Evolutionary conservation across 108 stramenopile genomes (phyloP), one percentile per base, ranked within the genome.

Genomic region (Nitzschia sp.): DNA sequence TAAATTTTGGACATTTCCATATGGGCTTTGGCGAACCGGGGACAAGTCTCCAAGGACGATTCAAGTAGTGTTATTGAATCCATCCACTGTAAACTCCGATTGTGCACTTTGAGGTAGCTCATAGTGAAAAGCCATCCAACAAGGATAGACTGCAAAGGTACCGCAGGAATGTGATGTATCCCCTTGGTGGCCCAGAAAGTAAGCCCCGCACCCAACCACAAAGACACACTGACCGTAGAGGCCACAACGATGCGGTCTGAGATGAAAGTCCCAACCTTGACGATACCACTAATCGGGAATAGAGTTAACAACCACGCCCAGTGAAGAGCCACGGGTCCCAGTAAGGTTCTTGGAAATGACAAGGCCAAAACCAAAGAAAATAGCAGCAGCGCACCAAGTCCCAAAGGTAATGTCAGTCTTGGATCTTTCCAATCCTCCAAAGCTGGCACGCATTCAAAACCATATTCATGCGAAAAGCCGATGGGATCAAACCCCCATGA

Each of bases 221-320:
- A 73, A 26, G 81, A 80, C 22, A 76, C 75, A 3, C 80, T 85
- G 53, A 93, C 82, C 0, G 86, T 84, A 38, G 78, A 84, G 33
- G 92, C 64, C 0, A 93, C 84, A 4, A 84, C 92, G 22, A 93
- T 87, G 15, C 92, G 85, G 76, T 93, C 92, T 17, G 89, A 81
- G 27, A 93, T 71, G 63, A 90, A 93, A 33, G 92, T 93, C 27
- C 92, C 92, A 2, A 93, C 92, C 63, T 89, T 88, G 69, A 93
- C 72, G 44, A 90, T 66, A 2, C 92, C 92, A 19, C 76, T 67
- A 45, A 93, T 82, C 8, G 92, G 92, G 58, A 93, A 88, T 22
- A 93, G 59, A 0, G 92, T 91, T 15, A 71, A 71, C 71, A 90
- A 58, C 89, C 89, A 93, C 9, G 88, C 73, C 64, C 76, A 78